Evolutionary conservation across 2,329 filamentous ascomycete species (phyloP), one percentile per base, ranked within the genome.

Genomic region (Sporothrix inflata): DNA sequence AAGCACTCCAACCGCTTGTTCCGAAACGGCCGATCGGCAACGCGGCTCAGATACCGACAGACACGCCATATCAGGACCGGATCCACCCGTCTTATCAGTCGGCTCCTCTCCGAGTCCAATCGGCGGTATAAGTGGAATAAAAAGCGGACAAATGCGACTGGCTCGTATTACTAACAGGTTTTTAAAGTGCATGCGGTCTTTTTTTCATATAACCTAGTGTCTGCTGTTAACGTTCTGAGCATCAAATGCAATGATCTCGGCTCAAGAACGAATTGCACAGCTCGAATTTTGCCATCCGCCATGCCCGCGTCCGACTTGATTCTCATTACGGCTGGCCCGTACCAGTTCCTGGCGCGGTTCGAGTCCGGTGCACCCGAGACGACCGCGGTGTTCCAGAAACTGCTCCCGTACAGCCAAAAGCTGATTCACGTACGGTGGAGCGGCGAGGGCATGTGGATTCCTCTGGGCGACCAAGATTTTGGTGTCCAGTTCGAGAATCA

Each of bases 271-370:
- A 34, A 34, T 34, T 34, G 30, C 30, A 34, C 30, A 34, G 30
- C 30, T 34, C 30, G 3, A 34, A 34, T 34, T 34, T 3, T 19
- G 42, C 5, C 42, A 47, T 16, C 12, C 42, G 19, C 12, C 42
- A 47, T 47, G 42, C 4, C 42, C 19, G 12, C 14, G 7, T 61
- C 57, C 2, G 57, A 61, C 57, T 30, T 61, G 1, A 19, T 61
- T 34, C 30, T 61, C 19, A 6, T 61, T 21, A 61, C 57, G 57
- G 34, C 57, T 16, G 57, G 57, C 57, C 57, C 57, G 57, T 61
- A 21, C 57, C 57, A 40, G 30, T 61, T 61, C 19, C 57, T 61
- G 1, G 57, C 57, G 6, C 57, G 57, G 7, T 30, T 61, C 57
- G 57, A 61, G 19, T 21, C 30, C 7, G 19, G 21, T 5, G 57